These are phyloP conservation scores for Mycena sanguinolenta DNA, from an alignment of 768 basidiomycete genomes.

Conservation along the genomic window DNA sequence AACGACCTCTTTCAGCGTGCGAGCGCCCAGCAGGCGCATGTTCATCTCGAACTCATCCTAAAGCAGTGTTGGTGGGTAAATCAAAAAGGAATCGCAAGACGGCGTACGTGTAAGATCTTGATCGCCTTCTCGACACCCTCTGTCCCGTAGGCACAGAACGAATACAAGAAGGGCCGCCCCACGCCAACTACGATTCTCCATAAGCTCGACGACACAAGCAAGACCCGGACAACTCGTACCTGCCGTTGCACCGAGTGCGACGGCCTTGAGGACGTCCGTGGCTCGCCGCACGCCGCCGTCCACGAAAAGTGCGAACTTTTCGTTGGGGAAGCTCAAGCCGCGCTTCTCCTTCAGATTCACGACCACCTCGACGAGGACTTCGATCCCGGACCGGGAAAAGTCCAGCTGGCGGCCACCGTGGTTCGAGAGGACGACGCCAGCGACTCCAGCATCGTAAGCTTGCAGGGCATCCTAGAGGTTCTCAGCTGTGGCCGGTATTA, in stretches of 20 bases:
- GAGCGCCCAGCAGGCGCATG: constrained; percentile 91
- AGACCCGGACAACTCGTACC: constrained; percentile 52
- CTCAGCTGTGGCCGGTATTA: background rate
- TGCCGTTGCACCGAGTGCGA: constrained; percentile 92
- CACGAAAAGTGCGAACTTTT: constrained; percentile 86
- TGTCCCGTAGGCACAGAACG: constrained; percentile 89
- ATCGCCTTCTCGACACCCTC: constrained; percentile 90
- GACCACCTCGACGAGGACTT: constrained; percentile 91
- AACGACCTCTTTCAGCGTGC: constrained; percentile 80
- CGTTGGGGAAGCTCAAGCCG: constrained; percentile 81
- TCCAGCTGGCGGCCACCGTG: constrained; percentile 87
- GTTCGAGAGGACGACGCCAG: constrained; percentile 89
- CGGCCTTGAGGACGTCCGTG: constrained; percentile 89
- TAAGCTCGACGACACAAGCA: background rate
- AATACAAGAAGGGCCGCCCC: constrained; percentile 90
- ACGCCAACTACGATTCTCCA: constrained; percentile 68
- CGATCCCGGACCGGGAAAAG: constrained; percentile 88
- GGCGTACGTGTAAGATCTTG: constrained; percentile 77
- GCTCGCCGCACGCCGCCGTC: constrained; percentile 97
- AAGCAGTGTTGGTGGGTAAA: background rate
- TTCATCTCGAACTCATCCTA: constrained; percentile 99
- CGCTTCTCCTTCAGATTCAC: constrained; percentile 74
- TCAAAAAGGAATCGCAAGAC: background rate
- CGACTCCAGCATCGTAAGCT: constrained; percentile 82
- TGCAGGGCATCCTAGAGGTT: constrained; percentile 76